phyloP scores from a whole-genome alignment of 1,139 yeast species.

The Kodamaea anthophila region DNA sequence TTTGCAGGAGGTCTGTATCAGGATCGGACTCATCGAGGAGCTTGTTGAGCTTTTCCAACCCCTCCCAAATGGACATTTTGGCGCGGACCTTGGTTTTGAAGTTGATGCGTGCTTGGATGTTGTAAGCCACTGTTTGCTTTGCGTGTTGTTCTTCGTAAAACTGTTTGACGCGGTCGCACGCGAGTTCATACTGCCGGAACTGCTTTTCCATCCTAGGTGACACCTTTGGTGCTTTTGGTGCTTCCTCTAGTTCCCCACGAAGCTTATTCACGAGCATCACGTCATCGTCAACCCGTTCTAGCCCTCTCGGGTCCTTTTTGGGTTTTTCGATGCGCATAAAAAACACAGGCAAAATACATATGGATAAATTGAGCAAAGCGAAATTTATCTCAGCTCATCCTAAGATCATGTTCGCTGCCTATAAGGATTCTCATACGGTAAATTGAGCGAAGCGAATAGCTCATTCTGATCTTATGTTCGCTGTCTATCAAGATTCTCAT shows the following conservation, averaged over 20 bases:
- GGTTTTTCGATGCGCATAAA: too few species aligned
- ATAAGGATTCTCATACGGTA: too few species aligned
- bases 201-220: conserved; percentile 15
- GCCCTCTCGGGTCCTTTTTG: conserved; percentile 14
- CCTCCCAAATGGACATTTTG: conserved; percentile 68
- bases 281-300: conserved; percentile 37
- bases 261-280: conserved; percentile 27
- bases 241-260: conserved; percentile 14
- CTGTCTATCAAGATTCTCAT: too few species aligned
- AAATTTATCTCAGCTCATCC: too few species aligned
- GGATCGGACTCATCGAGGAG: conserved; percentile 69
- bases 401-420: too few species aligned
- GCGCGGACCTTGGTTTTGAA: conserved; percentile 64
- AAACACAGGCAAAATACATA: too few species aligned
- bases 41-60: conserved; percentile 54
- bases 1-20: conserved; percentile 67
- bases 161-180: conserved; percentile 61
- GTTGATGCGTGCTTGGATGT: conserved; percentile 63
- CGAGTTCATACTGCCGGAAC: conserved; percentile 63
- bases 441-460: too few species aligned
- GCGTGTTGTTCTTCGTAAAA: conserved; percentile 67
- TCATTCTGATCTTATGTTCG: too few species aligned
- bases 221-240: background rate
- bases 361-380: too few species aligned
- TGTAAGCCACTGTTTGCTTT: conserved; percentile 67